phyloP scores from a whole-genome alignment of 345 rosid species.

The Gossypium herbaceum region DNA sequence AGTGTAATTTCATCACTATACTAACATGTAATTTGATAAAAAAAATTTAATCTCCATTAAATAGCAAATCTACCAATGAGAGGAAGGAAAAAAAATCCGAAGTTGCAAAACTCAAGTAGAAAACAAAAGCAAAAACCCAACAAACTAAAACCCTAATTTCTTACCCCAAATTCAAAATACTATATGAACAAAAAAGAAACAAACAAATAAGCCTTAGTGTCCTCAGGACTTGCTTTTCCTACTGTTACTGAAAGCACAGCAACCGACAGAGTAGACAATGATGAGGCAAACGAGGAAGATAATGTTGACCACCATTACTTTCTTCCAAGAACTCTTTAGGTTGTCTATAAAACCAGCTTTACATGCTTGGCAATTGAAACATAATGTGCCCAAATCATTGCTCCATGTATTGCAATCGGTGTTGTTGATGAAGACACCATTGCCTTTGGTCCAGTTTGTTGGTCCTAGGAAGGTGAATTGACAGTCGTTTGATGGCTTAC shows the following conservation, averaged over 20 bases:
- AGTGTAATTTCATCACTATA: no score
- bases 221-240: conserved; percentile 28
- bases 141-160: no score
- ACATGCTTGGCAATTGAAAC: conserved; percentile 77
- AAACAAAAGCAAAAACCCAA: no score
- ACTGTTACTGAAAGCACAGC: conserved; percentile 83
- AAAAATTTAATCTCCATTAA: no score
- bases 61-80: no score
- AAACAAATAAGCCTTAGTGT: no score
- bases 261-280: conserved; percentile 62
- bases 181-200: no score
- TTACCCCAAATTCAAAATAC: no score
- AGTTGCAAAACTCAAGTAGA: no score
- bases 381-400: conserved; percentile 31
- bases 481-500: conserved; percentile 44
- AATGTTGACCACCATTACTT: conserved; percentile 56
- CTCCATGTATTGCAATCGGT: conserved; percentile 59
- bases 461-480: conserved; percentile 49
- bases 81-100: no score
- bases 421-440: conserved; percentile 24
- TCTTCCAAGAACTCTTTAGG: conserved; percentile 71
- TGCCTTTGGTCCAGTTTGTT: conserved; percentile 45
- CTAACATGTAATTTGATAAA: no score
- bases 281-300: conserved; percentile 68
- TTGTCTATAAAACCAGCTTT: conserved; percentile 79